A percentile compares a stretch with the other conserved stretches of the same genome.
These are phyloP conservation scores for Tricholoma flavovirens DNA, from an alignment of 768 basidiomycete genomes.

Conservation along the genomic window DNA sequence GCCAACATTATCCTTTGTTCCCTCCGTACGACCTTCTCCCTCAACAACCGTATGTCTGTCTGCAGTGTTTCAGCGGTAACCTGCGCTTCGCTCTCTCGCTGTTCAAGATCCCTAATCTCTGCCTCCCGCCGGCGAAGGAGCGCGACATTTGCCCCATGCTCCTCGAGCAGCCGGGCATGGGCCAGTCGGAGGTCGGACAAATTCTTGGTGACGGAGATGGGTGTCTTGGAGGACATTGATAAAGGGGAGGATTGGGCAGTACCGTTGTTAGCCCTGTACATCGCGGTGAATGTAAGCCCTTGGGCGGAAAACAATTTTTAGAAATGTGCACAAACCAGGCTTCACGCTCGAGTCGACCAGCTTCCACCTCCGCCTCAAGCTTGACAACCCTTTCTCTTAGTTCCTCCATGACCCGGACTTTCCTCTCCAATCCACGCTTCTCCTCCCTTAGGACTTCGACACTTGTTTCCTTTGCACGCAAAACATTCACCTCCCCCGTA, in stretches of 20 bases:
- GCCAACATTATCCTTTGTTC: slow-evolving; percentile 27
- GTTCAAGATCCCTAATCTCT: slow-evolving; percentile 38
- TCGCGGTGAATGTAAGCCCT: slow-evolving; percentile 21
- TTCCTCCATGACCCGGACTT: not conserved
- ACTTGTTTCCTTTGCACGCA: slow-evolving; percentile 52
- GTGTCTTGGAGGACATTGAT: not conserved
- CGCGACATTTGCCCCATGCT: slow-evolving; percentile 54
- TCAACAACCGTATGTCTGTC: slow-evolving; percentile 29
- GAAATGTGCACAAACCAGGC: not conserved
- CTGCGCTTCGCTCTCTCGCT: slow-evolving; percentile 31
- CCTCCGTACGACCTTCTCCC: slow-evolving; percentile 29
- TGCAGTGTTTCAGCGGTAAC: slow-evolving; percentile 28
- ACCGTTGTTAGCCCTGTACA: slow-evolving; percentile 20
- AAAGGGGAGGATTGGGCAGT: slow-evolving; percentile 22
- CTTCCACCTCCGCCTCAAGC: slow-evolving; percentile 3
- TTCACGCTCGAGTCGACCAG: not conserved
- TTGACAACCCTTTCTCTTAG: slow-evolving; percentile 20
- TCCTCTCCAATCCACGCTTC: slow-evolving; percentile 7
- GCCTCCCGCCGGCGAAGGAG: slow-evolving; percentile 48
- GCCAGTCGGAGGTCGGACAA: slow-evolving; percentile 34
- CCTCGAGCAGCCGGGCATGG: slow-evolving; percentile 61
- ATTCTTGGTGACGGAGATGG: not conserved
- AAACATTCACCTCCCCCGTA: slow-evolving; percentile 42
- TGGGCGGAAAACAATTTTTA: slow-evolving; percentile 41
- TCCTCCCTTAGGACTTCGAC: slow-evolving; percentile 72